Evolutionary conservation across 2,329 filamentous ascomycete genomes (phyloP).

Genomic region (Sporothrix mexicana): DNA sequence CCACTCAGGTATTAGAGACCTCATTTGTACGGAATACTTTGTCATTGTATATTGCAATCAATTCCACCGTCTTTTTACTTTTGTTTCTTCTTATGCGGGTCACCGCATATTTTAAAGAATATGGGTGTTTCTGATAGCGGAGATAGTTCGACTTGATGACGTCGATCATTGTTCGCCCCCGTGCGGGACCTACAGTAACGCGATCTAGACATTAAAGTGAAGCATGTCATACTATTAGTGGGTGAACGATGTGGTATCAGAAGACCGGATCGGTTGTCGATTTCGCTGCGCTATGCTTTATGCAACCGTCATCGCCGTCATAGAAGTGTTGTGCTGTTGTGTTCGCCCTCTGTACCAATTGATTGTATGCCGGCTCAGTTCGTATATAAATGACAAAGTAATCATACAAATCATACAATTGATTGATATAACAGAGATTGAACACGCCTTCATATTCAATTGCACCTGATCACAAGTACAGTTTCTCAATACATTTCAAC

Average conservation of each 20-base stretch:
- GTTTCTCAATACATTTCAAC: background rate
- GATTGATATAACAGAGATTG: too few species aligned
- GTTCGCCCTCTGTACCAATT: background rate
- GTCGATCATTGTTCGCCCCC: background rate
- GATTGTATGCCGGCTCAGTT: background rate
- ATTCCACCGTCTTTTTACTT: too few species aligned
- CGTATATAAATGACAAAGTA: background rate
- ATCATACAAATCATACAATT: background rate
- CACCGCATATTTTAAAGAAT: too few species aligned
- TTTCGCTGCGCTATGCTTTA: background rate
- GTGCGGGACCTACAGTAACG: background rate
- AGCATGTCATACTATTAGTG: background rate
- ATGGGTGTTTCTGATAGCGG: background rate
- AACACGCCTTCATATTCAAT: background rate
- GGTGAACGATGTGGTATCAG: background rate
- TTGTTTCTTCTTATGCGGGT: too few species aligned
- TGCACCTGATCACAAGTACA: background rate
- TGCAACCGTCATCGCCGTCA: conserved; percentile 15
- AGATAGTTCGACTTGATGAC: background rate
- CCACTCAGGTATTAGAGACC: too few species aligned
- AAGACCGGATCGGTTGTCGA: background rate
- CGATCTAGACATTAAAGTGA: background rate
- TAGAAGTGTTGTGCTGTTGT: background rate
- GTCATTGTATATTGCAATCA: too few species aligned
- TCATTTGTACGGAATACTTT: too few species aligned